Percentiles rank a stretch among this genome's conserved stretches.
Evolutionary conservation across 1,284 basidiomycete genomes (phyloP).

Genomic region (Moesziomyces sp.): DNA sequence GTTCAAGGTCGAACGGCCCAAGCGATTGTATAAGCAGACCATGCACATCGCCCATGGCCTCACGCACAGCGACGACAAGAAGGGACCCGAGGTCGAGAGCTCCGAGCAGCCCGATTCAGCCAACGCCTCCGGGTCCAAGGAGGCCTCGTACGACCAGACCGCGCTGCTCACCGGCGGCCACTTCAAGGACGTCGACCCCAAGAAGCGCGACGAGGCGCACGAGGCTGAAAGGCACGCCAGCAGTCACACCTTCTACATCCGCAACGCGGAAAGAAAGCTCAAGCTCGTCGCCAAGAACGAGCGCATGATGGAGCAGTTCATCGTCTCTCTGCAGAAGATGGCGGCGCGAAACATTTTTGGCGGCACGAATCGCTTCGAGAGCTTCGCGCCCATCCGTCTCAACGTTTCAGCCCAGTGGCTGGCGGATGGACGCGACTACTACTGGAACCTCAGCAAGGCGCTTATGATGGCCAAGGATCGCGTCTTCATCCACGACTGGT

Average conservation of each 20-base stretch:
- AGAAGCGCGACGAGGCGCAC: slow-evolving; percentile 29
- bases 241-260: slow-evolving; percentile 91
- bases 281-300: slow-evolving; percentile 90
- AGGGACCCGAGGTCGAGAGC: slow-evolving; percentile 19
- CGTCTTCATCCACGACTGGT: slow-evolving; percentile 68
- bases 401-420: slow-evolving; percentile 98
- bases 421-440: slow-evolving; percentile 81
- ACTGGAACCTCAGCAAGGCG: slow-evolving; percentile 84
- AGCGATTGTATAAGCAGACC: slow-evolving; percentile 67
- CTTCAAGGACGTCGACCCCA: slow-evolving; percentile 46
- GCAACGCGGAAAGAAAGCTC: slow-evolving; percentile 88
- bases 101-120: slow-evolving; percentile 39
- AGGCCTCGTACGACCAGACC: slow-evolving; percentile 51
- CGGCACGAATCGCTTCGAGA: slow-evolving; percentile 77
- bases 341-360: slow-evolving; percentile 83
- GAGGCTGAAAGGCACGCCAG: slow-evolving; percentile 63
- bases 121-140: slow-evolving; percentile 14
- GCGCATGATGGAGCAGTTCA: slow-evolving; percentile 97
- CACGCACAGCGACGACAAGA: slow-evolving; percentile 49
- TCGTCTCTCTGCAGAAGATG: slow-evolving; percentile 87
- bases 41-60: slow-evolving; percentile 57
- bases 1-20: slow-evolving; percentile 80
- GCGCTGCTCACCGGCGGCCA: slow-evolving; percentile 61
- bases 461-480: slow-evolving; percentile 88
- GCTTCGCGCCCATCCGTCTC: slow-evolving; percentile 90